A percentile compares a stretch with the other conserved stretches of the same genome.
These are phyloP conservation scores for Grosmannia serpens DNA, from an alignment of 2,329 filamentous ascomycete genomes.

Conservation along the genomic window DNA sequence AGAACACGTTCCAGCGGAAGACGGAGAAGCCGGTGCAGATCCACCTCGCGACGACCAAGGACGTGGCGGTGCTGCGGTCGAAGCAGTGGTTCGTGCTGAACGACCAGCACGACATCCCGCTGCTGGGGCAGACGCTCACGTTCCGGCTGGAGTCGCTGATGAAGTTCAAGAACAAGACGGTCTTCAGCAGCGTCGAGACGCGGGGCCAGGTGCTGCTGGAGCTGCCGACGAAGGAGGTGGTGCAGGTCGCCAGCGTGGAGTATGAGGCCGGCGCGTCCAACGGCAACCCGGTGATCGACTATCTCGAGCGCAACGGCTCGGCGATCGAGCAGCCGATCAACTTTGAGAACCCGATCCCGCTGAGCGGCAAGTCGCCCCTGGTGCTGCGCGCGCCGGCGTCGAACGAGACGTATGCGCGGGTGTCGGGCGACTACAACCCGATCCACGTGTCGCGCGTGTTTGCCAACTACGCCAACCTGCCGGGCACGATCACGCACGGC, in stretches of 20 bases:
- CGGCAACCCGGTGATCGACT: conserved; percentile 94
- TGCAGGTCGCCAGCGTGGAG: conserved; percentile 93
- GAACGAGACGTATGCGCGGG: conserved; percentile 95
- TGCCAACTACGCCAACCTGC: conserved; percentile 87
- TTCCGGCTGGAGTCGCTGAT: conserved; percentile 92
- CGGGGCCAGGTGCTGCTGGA: conserved; percentile 87
- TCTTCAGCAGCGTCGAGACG: conserved; percentile 87
- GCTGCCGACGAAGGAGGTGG: conserved; percentile 90
- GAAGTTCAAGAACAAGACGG: conserved; percentile 86
- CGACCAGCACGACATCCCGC: conserved; percentile 57
- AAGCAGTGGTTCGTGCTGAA: conserved; percentile 98
- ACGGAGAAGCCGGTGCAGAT: conserved; percentile 90
- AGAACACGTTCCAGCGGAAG: conserved; percentile 99
- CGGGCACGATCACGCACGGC: conserved; percentile 95
- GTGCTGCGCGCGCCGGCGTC: conserved; percentile 84
- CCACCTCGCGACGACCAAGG: conserved; percentile 75
- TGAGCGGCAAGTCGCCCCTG: conserved; percentile 84
- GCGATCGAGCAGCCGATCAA: conserved; percentile 92
- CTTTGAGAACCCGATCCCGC: conserved; percentile 94
- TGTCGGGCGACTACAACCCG: conserved; percentile 97
- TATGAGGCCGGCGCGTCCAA: conserved; percentile 87
- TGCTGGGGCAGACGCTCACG: conserved; percentile 84
- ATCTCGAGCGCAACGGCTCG: conserved; percentile 80
- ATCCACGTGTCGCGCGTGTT: conserved; percentile 98
- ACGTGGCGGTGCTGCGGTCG: conserved; percentile 84